Conservation (phyloP, 148 eudicot genomes). For the Arbutus unedo region DNA sequence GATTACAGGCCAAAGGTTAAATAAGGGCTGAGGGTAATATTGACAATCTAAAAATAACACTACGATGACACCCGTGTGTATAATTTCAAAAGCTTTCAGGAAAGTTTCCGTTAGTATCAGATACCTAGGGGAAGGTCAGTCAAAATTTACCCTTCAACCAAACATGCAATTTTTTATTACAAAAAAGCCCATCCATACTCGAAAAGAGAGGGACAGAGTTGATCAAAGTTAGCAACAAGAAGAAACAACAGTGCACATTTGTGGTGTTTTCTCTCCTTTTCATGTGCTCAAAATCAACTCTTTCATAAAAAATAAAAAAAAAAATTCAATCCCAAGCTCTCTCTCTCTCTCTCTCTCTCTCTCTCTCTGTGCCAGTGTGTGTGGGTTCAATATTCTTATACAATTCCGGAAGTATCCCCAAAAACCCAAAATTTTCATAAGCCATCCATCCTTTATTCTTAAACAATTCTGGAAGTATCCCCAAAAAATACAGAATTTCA, state of each 20-base stretch:
- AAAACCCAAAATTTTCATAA: not conserved
- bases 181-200: not conserved
- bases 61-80: too few relatives aligned
- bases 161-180: not conserved
- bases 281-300: not conserved
- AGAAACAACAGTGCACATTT: constrained; percentile 30
- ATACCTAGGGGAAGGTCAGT: too few relatives aligned
- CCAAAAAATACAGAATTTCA: not conserved
- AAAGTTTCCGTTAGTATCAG: too few relatives aligned
- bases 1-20: too few relatives aligned
- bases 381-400: not conserved
- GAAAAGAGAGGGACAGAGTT: not conserved
- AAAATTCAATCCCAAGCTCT: not conserved
- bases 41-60: too few relatives aligned
- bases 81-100: too few relatives aligned
- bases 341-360: not conserved
- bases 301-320: constrained; percentile 25
- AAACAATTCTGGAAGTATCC: not conserved
- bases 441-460: constrained; percentile 3
- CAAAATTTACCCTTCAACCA: not conserved
- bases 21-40: too few relatives aligned
- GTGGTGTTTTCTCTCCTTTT: constrained; percentile 31
- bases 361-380: not conserved
- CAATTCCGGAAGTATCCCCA: not conserved
- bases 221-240: constrained; percentile 11